Evolutionary conservation across 2,329 filamentous ascomycete genomes (phyloP).

Genomic region (Torrubiellomyces zombiae): DNA sequence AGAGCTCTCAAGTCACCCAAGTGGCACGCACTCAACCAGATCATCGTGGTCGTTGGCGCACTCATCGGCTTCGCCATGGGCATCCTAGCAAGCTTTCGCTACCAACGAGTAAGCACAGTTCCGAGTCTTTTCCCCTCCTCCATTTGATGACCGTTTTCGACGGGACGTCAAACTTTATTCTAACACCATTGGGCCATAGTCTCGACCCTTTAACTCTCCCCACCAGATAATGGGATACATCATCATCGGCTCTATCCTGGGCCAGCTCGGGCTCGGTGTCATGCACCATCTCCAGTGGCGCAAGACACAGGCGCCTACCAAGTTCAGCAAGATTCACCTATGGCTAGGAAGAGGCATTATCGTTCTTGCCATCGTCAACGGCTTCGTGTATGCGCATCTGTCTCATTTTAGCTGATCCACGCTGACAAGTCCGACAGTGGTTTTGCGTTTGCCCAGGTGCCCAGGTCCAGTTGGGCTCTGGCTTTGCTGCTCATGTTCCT

Average conservation of each 20-base stretch:
- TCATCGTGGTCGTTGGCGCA: conserved; percentile 28
- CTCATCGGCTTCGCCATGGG: conserved; percentile 35
- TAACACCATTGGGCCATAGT: conserved; percentile 16
- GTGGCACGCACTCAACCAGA: conserved; percentile 39
- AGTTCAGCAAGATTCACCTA: conserved; percentile 35
- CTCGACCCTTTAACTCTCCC: conserved; percentile 30
- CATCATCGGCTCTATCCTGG: conserved; percentile 31
- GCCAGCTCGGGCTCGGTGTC: conserved; percentile 36
- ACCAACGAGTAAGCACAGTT: conserved; percentile 42
- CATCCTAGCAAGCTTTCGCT: conserved; percentile 32
- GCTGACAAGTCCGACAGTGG: conserved; percentile 24
- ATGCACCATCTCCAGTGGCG: conserved; percentile 38
- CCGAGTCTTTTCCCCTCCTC: no score
- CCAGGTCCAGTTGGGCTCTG: conserved; percentile 29
- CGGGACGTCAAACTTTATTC: conserved; percentile 3
- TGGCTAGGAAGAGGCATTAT: conserved; percentile 40
- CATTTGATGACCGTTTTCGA: no score
- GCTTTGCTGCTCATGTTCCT: conserved; percentile 28
- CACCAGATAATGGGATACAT: conserved; percentile 45
- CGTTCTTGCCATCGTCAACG: conserved; percentile 36
- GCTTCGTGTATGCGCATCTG: conserved; percentile 27
- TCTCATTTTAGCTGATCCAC: conserved; percentile 2
- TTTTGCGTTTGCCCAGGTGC: conserved; percentile 36
- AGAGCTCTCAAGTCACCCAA: conserved; percentile 32
- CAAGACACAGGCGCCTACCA: conserved; percentile 29